These are phyloP conservation scores for Eutrema heterophyllum DNA, from an alignment of 345 rosid genomes.

Conservation along the genomic window DNA sequence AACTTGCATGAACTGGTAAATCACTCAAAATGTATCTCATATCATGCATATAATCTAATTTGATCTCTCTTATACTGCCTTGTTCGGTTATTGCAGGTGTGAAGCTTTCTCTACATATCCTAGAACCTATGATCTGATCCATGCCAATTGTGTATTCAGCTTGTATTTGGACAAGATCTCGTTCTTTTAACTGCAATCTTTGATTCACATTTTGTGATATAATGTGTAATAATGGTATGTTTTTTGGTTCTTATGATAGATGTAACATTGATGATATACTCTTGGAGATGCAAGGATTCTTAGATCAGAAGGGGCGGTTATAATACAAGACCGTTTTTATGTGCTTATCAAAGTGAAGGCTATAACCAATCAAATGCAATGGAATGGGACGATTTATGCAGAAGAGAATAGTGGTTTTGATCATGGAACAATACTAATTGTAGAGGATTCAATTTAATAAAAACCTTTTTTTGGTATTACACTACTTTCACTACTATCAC, in stretches of 20 bases:
- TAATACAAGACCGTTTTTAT: constrained; percentile 52
- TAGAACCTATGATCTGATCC: constrained; percentile 48
- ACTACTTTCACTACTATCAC: no score
- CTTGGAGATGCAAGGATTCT: constrained; percentile 56
- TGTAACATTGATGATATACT: constrained; percentile 51
- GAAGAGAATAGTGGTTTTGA: no score
- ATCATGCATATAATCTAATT: neutral
- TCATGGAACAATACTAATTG: no score
- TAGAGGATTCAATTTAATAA: no score
- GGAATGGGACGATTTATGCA: no score
- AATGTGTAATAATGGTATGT: neutral
- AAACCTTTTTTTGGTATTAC: no score
- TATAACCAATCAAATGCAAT: no score
- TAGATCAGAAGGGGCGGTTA: constrained; percentile 53
- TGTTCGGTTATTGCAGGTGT: constrained; percentile 30
- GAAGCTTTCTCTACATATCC: no score
- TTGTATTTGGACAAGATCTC: constrained; percentile 44
- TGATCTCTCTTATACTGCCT: no score
- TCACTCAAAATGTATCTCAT: neutral
- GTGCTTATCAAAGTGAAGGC: no score
- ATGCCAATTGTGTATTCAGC: constrained; percentile 56
- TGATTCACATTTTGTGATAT: neutral
- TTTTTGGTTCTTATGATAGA: constrained; percentile 30
- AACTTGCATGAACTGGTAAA: constrained; percentile 71
- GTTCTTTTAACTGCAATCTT: neutral